phyloP scores from a whole-genome alignment of 805 yeast species.

The Saturnispora bothae region DNA sequence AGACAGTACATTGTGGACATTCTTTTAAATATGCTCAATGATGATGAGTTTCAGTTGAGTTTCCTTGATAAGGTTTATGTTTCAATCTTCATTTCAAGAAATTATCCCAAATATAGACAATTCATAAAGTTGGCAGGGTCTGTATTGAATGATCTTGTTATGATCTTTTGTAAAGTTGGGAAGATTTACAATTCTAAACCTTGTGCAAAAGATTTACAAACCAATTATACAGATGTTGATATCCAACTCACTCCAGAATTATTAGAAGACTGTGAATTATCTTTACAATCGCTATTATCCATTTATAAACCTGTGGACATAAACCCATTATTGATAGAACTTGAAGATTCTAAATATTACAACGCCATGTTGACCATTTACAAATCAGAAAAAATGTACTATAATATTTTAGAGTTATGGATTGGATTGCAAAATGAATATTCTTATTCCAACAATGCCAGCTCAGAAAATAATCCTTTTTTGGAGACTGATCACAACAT shows the following conservation, averaged over 20 bases:
- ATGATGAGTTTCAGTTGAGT: slow-evolving; percentile 25
- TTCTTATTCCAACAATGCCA: background rate
- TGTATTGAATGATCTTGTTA: slow-evolving; percentile 37
- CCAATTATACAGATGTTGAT: background rate
- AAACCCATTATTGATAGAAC: slow-evolving; percentile 35
- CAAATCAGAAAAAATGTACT: slow-evolving; percentile 38
- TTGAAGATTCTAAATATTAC: slow-evolving; percentile 45
- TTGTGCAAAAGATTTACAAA: background rate
- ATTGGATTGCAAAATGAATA: slow-evolving; percentile 19
- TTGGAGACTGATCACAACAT: background rate
- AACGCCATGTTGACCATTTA: slow-evolving; percentile 51
- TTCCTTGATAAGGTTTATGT: slow-evolving; percentile 28
- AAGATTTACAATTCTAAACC: background rate
- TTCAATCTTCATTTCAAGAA: slow-evolving; percentile 67
- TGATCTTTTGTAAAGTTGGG: slow-evolving; percentile 33
- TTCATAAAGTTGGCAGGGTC: slow-evolving; percentile 64
- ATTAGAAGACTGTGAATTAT: slow-evolving; percentile 51
- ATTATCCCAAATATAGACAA: slow-evolving; percentile 77
- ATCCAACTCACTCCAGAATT: slow-evolving; percentile 22
- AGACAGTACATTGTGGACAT: slow-evolving; percentile 75
- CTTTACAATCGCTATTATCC: slow-evolving; percentile 62
- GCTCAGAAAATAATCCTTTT: slow-evolving; percentile 6
- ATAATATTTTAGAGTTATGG: slow-evolving; percentile 49
- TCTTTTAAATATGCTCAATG: slow-evolving; percentile 46
- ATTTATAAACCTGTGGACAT: slow-evolving; percentile 50